Conservation (phyloP, 768 basidiomycete species). For the Kwoniella dendrophila region DNA sequence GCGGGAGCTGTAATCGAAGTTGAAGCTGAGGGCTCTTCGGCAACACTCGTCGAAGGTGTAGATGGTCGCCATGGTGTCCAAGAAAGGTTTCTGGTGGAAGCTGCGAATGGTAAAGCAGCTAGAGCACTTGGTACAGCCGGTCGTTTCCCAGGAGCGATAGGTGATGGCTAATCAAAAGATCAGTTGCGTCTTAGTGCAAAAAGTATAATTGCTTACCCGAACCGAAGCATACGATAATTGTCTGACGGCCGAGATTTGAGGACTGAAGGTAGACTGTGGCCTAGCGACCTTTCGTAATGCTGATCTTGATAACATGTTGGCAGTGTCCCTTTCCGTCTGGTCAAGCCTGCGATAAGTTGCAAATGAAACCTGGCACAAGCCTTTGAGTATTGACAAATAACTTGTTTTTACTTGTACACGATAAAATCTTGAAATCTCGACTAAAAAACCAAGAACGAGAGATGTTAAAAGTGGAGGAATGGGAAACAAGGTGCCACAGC, state of each 20-base stretch:
- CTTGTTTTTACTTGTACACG: too few relatives aligned
- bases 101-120: conserved; percentile 8
- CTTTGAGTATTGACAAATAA: neutral
- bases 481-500: conserved; percentile 8
- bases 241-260: conserved; percentile 1
- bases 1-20: conserved; percentile 8
- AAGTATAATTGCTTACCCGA: conserved; percentile 15
- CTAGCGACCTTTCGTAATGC: conserved; percentile 15
- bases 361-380: too few relatives aligned
- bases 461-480: neutral
- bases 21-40: too few relatives aligned
- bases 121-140: conserved; percentile 6
- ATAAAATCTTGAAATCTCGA: too few relatives aligned
- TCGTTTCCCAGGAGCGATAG: conserved; percentile 41
- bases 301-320: conserved; percentile 10
- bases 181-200: neutral
- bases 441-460: conserved; percentile 3
- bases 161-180: conserved; percentile 27
- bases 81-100: conserved; percentile 21
- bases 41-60: conserved; percentile 2
- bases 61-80: conserved; percentile 37
- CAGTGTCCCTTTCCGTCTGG: neutral
- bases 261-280: conserved; percentile 1
- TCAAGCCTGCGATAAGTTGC: too few relatives aligned
- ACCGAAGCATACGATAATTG: conserved; percentile 16